Percentiles rank a stretch among this genome's conserved stretches.
Conservation (phyloP, 2,329 filamentous ascomycete genomes). For the Phyllosticta citriasiana region DNA sequence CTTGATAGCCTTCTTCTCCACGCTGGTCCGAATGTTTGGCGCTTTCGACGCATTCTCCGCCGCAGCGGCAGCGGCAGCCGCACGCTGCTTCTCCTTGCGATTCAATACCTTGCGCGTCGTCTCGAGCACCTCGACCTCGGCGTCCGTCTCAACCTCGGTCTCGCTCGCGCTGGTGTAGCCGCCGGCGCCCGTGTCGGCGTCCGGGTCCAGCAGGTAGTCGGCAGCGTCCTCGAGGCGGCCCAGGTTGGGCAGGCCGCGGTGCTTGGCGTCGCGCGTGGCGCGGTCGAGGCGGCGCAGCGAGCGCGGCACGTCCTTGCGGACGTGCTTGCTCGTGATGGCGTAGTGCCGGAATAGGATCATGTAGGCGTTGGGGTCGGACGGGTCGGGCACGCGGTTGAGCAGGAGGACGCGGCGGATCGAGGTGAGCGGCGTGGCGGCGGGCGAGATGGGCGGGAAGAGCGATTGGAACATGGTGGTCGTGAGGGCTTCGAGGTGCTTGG, state of each 20-base stretch:
- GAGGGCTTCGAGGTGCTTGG: conserved; percentile 86
- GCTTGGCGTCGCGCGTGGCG: conserved; percentile 64
- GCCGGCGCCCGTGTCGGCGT: conserved; percentile 40
- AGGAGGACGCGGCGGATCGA: conserved; percentile 89
- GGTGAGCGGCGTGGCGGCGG: conserved; percentile 76
- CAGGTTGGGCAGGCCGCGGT: conserved; percentile 68
- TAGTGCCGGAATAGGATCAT: conserved; percentile 86
- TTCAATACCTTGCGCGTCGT: conserved; percentile 54
- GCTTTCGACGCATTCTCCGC: conserved; percentile 23
- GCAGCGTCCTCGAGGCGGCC: conserved; percentile 86
- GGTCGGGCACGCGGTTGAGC: conserved; percentile 63
- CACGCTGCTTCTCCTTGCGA: conserved; percentile 41
- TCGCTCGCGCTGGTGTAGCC: conserved; percentile 91
- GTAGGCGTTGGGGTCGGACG: conserved; percentile 46
- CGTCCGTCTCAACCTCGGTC: conserved; percentile 87
- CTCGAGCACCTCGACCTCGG: conserved; percentile 76
- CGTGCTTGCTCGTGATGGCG: conserved; percentile 74
- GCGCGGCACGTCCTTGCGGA: conserved; percentile 67
- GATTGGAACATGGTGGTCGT: conserved; percentile 93
- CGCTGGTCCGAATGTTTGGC: conserved; percentile 33
- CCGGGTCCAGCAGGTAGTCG: conserved; percentile 80
- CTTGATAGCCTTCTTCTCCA: conserved; percentile 83
- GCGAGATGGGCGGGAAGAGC: conserved; percentile 90
- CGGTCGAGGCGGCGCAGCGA: conserved; percentile 74
- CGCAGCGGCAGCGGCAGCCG: conserved; percentile 20